phyloP scores from a whole-genome alignment of 441 rosid genomes.

The Populus hybrid region DNA sequence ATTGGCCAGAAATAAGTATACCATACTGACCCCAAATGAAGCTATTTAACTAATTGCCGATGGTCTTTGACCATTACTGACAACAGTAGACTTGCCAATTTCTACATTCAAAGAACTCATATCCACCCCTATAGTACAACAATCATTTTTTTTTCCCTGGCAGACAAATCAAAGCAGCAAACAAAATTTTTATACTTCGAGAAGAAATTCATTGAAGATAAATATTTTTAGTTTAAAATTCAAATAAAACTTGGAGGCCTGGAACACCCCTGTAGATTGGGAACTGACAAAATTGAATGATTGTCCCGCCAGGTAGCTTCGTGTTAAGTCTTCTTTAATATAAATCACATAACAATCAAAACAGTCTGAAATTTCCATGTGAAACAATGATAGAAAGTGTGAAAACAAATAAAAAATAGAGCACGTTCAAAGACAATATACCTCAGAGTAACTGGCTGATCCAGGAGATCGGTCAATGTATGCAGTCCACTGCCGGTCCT shows the following conservation, averaged over 20 bases:
- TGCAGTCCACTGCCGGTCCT: conserved; percentile 87
- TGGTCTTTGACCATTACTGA: not conserved
- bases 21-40: not conserved
- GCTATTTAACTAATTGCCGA: not conserved
- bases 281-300: not conserved
- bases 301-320: not conserved
- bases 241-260: not conserved
- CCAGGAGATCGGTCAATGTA: conserved; percentile 97
- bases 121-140: not conserved
- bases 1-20: not conserved
- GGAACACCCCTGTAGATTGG: not conserved
- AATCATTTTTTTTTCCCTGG: not conserved
- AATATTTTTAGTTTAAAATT: not conserved
- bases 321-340: not conserved
- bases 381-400: not conserved
- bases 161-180: not conserved
- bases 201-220: not conserved
- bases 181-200: not conserved
- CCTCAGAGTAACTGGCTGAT: conserved; percentile 80
- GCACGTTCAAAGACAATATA: conserved; percentile 16
- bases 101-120: not conserved
- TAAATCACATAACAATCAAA: not conserved
- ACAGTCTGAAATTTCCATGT: not conserved
- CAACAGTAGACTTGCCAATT: not conserved
- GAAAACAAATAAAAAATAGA: not conserved